Base-by-base conservation (phyloP, 23 red algal species). In the Gracilaria domingensis region DNA sequence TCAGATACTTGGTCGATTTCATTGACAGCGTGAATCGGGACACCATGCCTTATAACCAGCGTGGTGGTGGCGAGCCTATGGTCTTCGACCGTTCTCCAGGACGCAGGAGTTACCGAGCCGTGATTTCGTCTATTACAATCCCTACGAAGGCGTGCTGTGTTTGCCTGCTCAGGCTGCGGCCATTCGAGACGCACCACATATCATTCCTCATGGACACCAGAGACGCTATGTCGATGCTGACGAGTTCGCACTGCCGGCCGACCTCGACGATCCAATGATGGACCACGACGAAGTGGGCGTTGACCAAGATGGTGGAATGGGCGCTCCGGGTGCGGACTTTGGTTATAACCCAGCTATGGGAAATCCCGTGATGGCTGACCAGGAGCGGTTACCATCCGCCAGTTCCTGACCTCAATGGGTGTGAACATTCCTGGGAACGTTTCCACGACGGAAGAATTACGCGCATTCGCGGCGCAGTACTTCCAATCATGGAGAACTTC, bases 61-160 rank as follows among this genome's bases (percentile, higher is more conserved):
- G 66, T 21, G 39, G 23, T 38, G 7, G 66, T 33, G 5, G 66
- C 25, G 17, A 73, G 34, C 66, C 11, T 12, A 5, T 5, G 7
- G 6, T 4, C 11, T 1, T 33, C 2, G 66, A 73, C 28, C 66
- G 66, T 38, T 24, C 66, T 24, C 66, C 66, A 20, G 66, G 66
- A 17, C 66, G 66, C 5, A 24, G 66, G 25, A 73, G 35, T 32
- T 18, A 18, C 23, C 39, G 13, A 2, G 34, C 66, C 4, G 66
- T 40, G 66, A 73, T 4, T 73, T 73, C 66, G 39, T 73, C 7
- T 20, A 40, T 73, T 73, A 73, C 4, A n/a, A 73, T 45, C 66
- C 66, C 25, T 73, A 40, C 39, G 66, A 73, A 20, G 23, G 54
- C 54, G 54, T 58, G 54, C 2, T 58, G 2, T 58, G 54, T 18